Evolutionary conservation across 225 moss, liverwort and hornwort species (phyloP).

Genomic region (Physcomitrium patens): DNA sequence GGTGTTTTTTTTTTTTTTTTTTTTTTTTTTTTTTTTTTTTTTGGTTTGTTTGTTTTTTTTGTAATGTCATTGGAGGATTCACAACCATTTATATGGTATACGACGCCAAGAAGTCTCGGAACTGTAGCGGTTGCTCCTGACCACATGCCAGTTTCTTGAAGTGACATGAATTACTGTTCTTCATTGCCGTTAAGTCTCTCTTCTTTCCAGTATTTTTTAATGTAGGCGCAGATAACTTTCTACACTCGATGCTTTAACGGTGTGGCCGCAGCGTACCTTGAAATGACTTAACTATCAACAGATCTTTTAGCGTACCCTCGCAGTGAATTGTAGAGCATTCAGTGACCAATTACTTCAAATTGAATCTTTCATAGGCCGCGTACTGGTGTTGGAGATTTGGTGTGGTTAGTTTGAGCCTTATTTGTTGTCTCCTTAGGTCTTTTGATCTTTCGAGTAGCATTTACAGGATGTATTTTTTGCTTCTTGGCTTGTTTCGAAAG

Average conservation of each 20-base stretch:
- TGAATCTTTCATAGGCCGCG: not conserved
- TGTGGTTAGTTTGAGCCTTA: slow-evolving; percentile 25
- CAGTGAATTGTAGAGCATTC: too few species aligned
- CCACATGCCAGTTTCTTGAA: slow-evolving; percentile 36
- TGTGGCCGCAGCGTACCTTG: slow-evolving; percentile 16
- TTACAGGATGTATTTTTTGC: not conserved
- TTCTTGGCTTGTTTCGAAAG: too few species aligned
- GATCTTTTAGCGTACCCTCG: too few species aligned
- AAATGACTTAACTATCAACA: not conserved
- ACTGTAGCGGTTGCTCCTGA: slow-evolving; percentile 36
- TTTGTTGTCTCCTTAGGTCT: slow-evolving; percentile 17
- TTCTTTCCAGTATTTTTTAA: slow-evolving; percentile 22
- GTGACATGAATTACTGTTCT: slow-evolving; percentile 19
- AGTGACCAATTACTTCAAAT: too few species aligned
- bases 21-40: slow-evolving; percentile 12
- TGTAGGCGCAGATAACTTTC: slow-evolving; percentile 22
- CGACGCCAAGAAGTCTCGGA: slow-evolving; percentile 33
- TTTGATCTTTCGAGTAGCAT: slow-evolving; percentile 8
- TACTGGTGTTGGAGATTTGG: slow-evolving; percentile 15
- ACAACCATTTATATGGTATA: slow-evolving; percentile 21
- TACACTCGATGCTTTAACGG: slow-evolving; percentile 12
- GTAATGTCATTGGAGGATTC: slow-evolving; percentile 21
- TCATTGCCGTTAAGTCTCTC: slow-evolving; percentile 20
- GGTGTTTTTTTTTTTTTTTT: slow-evolving; percentile 23
- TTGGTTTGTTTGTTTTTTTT: too few species aligned